phyloP scores from a whole-genome alignment of 202 grass and related monocot genomes.

The Elaeis oleifera region DNA sequence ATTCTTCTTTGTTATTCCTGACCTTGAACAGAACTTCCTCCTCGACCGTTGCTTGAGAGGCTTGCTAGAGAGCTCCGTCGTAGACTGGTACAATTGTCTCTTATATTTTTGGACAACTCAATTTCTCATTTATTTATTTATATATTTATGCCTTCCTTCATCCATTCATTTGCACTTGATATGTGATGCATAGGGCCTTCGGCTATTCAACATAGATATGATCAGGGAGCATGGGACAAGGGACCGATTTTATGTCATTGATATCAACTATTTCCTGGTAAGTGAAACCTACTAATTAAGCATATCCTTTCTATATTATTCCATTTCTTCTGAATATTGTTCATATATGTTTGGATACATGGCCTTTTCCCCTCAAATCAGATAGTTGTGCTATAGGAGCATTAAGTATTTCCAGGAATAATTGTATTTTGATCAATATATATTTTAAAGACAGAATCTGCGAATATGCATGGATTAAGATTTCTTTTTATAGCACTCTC shows the following conservation, averaged over 20 bases:
- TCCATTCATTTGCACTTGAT: too few species aligned
- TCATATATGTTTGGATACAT: too few species aligned
- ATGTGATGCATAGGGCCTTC: slow-evolving; percentile 60
- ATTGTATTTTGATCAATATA: too few species aligned
- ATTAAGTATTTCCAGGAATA: too few species aligned
- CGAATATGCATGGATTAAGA: too few species aligned
- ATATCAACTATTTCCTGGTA: slow-evolving; percentile 99
- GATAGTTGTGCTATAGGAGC: too few species aligned
- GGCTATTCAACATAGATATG: slow-evolving; percentile 94
- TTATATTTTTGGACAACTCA: neutral
- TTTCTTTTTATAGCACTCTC: too few species aligned
- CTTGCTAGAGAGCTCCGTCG: slow-evolving; percentile 62
- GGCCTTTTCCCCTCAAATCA: too few species aligned
- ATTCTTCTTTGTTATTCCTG: slow-evolving; percentile 7
- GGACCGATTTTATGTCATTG: slow-evolving; percentile 92
- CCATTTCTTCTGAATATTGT: too few species aligned
- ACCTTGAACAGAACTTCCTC: slow-evolving; percentile 60
- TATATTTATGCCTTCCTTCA: slow-evolving; percentile 4
- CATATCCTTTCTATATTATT: too few species aligned
- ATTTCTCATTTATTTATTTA: neutral
- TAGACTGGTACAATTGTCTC: slow-evolving; percentile 38
- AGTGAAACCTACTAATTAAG: slow-evolving; percentile 9
- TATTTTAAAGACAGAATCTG: too few species aligned
- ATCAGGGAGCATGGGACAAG: slow-evolving; percentile 80
- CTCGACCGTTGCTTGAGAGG: slow-evolving; percentile 72